Evolutionary conservation across 2,329 filamentous ascomycete genomes (phyloP).

Genomic region (Pseudonectria foliicola): DNA sequence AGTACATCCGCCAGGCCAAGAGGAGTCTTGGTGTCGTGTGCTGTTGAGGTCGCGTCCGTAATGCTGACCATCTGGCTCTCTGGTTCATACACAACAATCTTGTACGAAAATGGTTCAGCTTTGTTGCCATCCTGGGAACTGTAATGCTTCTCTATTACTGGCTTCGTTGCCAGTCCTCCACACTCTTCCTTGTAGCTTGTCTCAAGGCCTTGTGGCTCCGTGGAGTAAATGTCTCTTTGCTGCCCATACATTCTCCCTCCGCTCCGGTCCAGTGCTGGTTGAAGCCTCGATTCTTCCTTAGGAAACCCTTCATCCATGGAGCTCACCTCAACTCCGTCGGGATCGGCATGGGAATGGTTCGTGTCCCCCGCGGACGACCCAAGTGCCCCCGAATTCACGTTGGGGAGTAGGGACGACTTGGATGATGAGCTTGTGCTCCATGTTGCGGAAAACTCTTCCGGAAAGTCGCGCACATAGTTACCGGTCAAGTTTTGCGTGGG

Average conservation of each 20-base stretch:
- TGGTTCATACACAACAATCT: conserved; percentile 59
- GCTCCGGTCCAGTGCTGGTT: conserved; percentile 25
- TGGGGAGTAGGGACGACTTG: conserved; percentile 19
- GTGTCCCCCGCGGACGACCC: not conserved
- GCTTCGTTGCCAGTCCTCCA: conserved; percentile 26
- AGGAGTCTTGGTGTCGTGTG: conserved; percentile 39
- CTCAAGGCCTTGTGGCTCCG: conserved; percentile 40
- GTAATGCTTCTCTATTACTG: conserved; percentile 30
- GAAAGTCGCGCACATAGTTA: conserved; percentile 44
- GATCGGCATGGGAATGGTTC: conserved; percentile 6
- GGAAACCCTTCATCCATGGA: conserved; percentile 38
- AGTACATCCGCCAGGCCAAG: conserved; percentile 55
- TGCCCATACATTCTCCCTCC: conserved; percentile 8
- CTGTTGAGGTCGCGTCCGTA: conserved; percentile 53
- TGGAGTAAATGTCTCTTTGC: conserved; percentile 35
- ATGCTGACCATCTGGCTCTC: conserved; percentile 48
- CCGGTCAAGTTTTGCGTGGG: conserved; percentile 31
- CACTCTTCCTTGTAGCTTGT: conserved; percentile 40
- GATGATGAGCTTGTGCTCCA: conserved; percentile 31
- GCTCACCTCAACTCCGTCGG: conserved; percentile 24
- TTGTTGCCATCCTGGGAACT: conserved; percentile 3
- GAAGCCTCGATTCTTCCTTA: conserved; percentile 15
- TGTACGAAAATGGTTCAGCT: conserved; percentile 37
- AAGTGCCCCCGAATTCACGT: conserved; percentile 2
- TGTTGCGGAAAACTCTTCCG: conserved; percentile 40